phyloP scores from a whole-genome alignment of 495 filamentous ascomycete genomes.

The Xylona heveae region DNA sequence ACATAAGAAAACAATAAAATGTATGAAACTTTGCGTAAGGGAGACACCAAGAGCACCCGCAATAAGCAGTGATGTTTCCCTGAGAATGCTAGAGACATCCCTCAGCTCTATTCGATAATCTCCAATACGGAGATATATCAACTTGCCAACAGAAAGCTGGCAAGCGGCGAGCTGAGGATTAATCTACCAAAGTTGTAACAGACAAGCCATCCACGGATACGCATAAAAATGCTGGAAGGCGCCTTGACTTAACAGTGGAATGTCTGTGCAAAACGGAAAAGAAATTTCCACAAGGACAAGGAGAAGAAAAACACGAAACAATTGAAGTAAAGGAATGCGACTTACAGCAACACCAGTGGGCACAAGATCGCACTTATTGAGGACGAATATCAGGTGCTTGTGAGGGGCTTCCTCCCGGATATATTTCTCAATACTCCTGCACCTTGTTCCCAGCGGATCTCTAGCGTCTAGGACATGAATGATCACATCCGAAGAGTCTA shows the following conservation, averaged over 20 bases:
- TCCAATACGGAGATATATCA: constrained; percentile 73
- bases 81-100: constrained; percentile 26
- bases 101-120: constrained; percentile 65
- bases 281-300: constrained; percentile 15
- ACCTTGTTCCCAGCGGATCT: constrained; percentile 78
- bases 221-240: constrained; percentile 34
- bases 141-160: constrained; percentile 36
- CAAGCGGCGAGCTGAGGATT: constrained; percentile 47
- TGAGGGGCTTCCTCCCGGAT: constrained; percentile 82
- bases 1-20: constrained; percentile 21
- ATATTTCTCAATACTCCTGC: constrained; percentile 83
- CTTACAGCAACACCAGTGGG: constrained; percentile 87
- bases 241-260: constrained; percentile 87
- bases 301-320: constrained; percentile 6
- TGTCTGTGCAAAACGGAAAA: constrained; percentile 12
- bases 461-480: constrained; percentile 88
- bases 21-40: constrained; percentile 99
- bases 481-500: constrained; percentile 89
- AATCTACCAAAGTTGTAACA: constrained; percentile 99
- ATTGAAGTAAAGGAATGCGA: constrained; percentile 14
- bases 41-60: constrained; percentile 39
- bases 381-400: constrained; percentile 78
- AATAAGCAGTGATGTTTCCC: constrained; percentile 19
- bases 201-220: constrained; percentile 50
- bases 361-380: constrained; percentile 96